Evolutionary conservation across 2,329 filamentous ascomycete genomes (phyloP).

Genomic region (Xylariaceae sp.): DNA sequence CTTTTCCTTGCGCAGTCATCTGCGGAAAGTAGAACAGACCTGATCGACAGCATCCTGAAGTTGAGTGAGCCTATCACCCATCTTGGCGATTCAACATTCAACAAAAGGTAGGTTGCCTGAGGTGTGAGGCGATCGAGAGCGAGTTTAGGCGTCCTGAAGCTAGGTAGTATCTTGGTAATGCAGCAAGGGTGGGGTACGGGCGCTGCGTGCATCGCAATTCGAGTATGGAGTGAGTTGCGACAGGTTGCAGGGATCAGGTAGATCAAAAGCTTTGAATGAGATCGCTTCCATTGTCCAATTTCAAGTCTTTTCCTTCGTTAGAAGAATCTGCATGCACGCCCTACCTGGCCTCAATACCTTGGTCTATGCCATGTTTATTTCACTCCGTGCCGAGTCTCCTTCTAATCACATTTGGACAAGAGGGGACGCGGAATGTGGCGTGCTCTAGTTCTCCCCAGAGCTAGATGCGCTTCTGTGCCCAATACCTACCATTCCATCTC

Average conservation of each 20-base stretch:
- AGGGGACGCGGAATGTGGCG: too few relatives aligned
- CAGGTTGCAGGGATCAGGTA: too few relatives aligned
- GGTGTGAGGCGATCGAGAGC: background rate
- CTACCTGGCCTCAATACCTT: background rate
- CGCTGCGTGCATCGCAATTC: background rate
- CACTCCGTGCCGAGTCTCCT: too few relatives aligned
- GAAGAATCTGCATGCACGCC: background rate
- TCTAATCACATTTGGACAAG: too few relatives aligned
- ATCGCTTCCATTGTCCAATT: background rate
- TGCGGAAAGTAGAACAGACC: constrained; percentile 42
- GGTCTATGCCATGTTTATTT: background rate
- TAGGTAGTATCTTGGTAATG: too few relatives aligned
- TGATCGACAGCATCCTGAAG: constrained; percentile 83
- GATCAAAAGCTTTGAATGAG: too few relatives aligned
- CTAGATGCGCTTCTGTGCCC: too few relatives aligned
- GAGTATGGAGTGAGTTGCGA: too few relatives aligned
- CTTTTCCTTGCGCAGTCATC: background rate
- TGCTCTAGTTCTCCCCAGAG: too few relatives aligned
- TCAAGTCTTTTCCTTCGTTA: background rate
- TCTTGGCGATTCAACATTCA: constrained; percentile 31
- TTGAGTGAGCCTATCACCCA: constrained; percentile 77
- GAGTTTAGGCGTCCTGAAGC: background rate
- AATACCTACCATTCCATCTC: too few relatives aligned
- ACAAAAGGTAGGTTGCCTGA: background rate
- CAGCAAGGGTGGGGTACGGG: too few relatives aligned